Evolutionary conservation across 2,329 filamentous ascomycete genomes (phyloP).

Genomic region (Pestalotiopsis fici): DNA sequence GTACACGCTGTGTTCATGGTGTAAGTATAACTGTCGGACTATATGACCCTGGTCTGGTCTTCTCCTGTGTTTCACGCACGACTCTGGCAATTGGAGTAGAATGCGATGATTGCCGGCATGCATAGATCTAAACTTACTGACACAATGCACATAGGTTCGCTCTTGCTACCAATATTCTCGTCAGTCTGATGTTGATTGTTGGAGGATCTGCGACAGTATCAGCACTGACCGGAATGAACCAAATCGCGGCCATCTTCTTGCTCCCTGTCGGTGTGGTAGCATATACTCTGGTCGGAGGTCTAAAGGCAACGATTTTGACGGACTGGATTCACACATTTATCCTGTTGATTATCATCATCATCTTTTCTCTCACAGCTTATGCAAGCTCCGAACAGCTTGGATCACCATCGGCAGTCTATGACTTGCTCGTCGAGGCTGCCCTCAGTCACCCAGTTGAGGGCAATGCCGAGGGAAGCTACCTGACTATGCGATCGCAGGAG

Average conservation of each 20-base stretch:
- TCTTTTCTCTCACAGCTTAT: conserved; percentile 83
- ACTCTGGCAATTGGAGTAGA: no score
- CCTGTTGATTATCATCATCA: conserved; percentile 80
- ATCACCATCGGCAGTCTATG: conserved; percentile 76
- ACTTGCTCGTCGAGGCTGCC: conserved; percentile 71
- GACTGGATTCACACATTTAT: conserved; percentile 88
- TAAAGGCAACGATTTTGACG: conserved; percentile 85
- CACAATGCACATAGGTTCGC: conserved; percentile 56
- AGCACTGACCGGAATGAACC: conserved; percentile 72
- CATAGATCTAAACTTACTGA: background rate
- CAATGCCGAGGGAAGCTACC: conserved; percentile 78
- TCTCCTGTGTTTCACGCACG: no score
- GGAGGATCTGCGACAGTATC: conserved; percentile 77
- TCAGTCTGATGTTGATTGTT: conserved; percentile 86
- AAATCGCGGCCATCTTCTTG: conserved; percentile 74
- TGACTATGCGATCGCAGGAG: conserved; percentile 82
- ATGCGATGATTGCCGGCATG: background rate
- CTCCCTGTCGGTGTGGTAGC: conserved; percentile 78
- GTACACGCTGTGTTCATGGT: conserved; percentile 68
- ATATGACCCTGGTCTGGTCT: background rate
- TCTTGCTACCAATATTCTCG: conserved; percentile 81
- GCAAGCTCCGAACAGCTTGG: conserved; percentile 72
- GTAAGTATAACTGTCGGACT: background rate
- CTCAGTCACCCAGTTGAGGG: conserved; percentile 73
- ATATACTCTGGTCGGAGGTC: conserved; percentile 76